phyloP scores from a whole-genome alignment of 164 flowering plant species.

The Tetracentron sinense region DNA sequence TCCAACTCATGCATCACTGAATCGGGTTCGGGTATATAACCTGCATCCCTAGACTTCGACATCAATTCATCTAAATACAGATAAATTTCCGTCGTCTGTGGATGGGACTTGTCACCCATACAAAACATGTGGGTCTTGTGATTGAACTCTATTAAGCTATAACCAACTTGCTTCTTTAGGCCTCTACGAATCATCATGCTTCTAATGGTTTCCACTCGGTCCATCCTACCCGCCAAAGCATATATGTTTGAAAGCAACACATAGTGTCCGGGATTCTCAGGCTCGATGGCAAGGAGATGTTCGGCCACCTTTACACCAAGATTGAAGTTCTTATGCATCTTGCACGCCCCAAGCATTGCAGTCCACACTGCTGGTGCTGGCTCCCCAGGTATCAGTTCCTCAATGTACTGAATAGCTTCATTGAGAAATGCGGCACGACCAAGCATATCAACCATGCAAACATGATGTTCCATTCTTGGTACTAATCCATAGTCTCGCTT shows the following conservation, averaged over 20 bases:
- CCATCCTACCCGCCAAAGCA: conserved; percentile 68
- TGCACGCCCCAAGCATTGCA: conserved; percentile 81
- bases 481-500: conserved; percentile 31
- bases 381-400: conserved; percentile 20
- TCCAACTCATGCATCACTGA: conserved; percentile 67
- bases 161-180: conserved; percentile 68
- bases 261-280: conserved; percentile 67
- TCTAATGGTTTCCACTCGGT: conserved; percentile 58
- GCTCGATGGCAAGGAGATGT: conserved; percentile 49
- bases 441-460: conserved; percentile 73
- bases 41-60: conserved; percentile 42
- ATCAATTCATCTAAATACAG: conserved; percentile 59
- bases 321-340: conserved; percentile 65
- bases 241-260: conserved; percentile 69
- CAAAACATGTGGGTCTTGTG: conserved; percentile 47
- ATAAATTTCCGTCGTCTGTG: conserved; percentile 40
- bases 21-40: conserved; percentile 50
- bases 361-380: conserved; percentile 66
- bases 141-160: conserved; percentile 56
- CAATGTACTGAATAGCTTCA: conserved; percentile 48
- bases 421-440: conserved; percentile 66
- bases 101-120: conserved; percentile 64
- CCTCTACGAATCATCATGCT: conserved; percentile 46
- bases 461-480: conserved; percentile 69
- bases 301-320: conserved; percentile 57